A percentile compares a stretch with the other conserved stretches of the same genome.
Conservation (phyloP, 352 stramenopile species). For the Pythium aquatile region DNA sequence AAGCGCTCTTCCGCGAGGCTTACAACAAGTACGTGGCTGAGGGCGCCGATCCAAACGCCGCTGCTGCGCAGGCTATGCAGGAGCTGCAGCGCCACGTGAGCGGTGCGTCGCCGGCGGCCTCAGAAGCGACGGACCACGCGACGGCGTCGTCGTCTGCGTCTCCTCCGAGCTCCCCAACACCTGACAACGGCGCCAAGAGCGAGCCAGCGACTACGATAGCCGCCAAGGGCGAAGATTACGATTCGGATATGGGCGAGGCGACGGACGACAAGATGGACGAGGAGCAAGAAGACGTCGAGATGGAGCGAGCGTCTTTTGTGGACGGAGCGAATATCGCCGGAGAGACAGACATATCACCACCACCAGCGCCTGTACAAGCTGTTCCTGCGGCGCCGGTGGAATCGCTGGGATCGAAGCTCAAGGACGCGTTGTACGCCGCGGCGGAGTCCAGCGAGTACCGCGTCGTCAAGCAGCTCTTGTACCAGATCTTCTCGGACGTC, state of each 20-base stretch:
- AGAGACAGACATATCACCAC: background rate
- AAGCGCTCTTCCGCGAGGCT: conserved; percentile 45
- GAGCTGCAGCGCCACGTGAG: conserved; percentile 42
- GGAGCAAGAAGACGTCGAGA: conserved; percentile 40
- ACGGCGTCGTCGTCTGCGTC: background rate
- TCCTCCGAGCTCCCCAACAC: background rate
- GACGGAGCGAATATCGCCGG: conserved; percentile 11
- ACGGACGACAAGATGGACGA: conserved; percentile 19
- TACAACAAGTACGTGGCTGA: conserved; percentile 52
- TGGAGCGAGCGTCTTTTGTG: conserved; percentile 36
- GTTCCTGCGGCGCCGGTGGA: background rate
- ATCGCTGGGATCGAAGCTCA: conserved; percentile 42
- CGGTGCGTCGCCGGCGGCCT: background rate
- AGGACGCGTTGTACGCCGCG: conserved; percentile 40
- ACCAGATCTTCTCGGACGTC: conserved; percentile 69
- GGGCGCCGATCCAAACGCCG: conserved; percentile 59
- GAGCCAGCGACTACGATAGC: background rate
- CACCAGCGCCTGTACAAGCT: conserved; percentile 11
- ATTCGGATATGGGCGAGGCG: conserved; percentile 16
- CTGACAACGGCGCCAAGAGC: background rate
- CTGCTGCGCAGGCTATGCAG: conserved; percentile 50
- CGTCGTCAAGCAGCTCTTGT: conserved; percentile 61
- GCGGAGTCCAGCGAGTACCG: conserved; percentile 44
- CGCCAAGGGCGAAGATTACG: background rate
- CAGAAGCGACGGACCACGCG: background rate